phyloP scores from a whole-genome alignment of 148 eudicot species.

The Fallopia convolvulus region DNA sequence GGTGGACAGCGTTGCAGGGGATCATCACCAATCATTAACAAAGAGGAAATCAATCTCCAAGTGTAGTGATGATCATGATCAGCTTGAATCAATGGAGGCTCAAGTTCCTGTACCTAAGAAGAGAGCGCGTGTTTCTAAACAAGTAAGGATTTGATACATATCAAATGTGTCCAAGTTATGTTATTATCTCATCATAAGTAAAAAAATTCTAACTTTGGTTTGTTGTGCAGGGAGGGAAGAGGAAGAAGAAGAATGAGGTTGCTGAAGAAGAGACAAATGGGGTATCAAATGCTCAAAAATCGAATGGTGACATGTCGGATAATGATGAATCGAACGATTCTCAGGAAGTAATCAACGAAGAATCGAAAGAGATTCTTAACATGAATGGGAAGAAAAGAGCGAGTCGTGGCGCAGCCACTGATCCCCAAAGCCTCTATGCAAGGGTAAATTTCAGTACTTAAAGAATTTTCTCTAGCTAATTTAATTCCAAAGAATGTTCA shows the following conservation, averaged over 20 bases:
- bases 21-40: not conserved
- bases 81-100: not conserved
- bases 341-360: constrained; percentile 3
- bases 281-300: not conserved
- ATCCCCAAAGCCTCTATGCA: constrained; percentile 61
- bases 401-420: constrained; percentile 44
- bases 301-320: constrained; percentile 17
- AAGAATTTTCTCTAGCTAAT: not conserved
- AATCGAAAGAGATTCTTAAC: not conserved
- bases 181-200: not conserved
- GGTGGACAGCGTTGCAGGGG: not conserved
- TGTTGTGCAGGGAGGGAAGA: not conserved
- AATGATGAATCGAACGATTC: constrained; percentile 21
- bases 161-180: too few species aligned
- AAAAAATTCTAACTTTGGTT: not conserved
- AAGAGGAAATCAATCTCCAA: constrained; percentile 2
- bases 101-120: constrained; percentile 13
- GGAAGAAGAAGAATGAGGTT: constrained; percentile 14
- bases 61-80: not conserved
- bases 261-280: not conserved
- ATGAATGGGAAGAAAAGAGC: constrained; percentile 42
- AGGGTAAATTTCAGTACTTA: constrained; percentile 23
- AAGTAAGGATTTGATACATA: constrained; percentile 11
- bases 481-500: not conserved
- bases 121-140: constrained; percentile 15